Evolutionary conservation across 2,329 filamentous ascomycete genomes (phyloP).

Genomic region (Trichophyton rubrum): DNA sequence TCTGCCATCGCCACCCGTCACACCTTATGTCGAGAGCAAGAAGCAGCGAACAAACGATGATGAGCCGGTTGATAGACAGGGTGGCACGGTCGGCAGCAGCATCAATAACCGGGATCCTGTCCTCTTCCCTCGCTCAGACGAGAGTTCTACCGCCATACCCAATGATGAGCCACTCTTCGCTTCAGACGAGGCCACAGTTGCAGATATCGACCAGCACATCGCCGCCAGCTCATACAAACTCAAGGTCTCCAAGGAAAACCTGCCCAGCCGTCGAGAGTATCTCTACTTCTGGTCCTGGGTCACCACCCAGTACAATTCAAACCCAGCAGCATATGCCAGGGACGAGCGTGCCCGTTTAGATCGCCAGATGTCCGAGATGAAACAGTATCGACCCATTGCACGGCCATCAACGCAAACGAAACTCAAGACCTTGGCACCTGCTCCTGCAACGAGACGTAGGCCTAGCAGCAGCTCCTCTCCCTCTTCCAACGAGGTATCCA

Average conservation of each 20-base stretch:
- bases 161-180: constrained; percentile 32
- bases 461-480: constrained; percentile 4
- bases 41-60: constrained; percentile 24
- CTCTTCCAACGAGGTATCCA: constrained; percentile 21
- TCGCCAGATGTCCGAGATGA: constrained; percentile 30
- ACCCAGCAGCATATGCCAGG: constrained; percentile 33
- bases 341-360: constrained; percentile 32
- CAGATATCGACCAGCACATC: constrained; percentile 32
- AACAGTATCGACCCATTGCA: constrained; percentile 21
- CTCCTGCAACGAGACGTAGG: constrained; percentile 24
- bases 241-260: constrained; percentile 29
- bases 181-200: constrained; percentile 22
- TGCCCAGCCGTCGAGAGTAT: constrained; percentile 35
- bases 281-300: constrained; percentile 32
- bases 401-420: constrained; percentile 19
- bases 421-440: constrained; percentile 32
- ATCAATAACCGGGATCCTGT: constrained; percentile 26
- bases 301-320: constrained; percentile 31
- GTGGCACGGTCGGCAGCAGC: constrained; percentile 23
- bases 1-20: constrained; percentile 35
- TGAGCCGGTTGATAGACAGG: constrained; percentile 9
- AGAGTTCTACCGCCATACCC: constrained; percentile 18
- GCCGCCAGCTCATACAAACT: constrained; percentile 19
- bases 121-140: constrained; percentile 31
- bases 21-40: constrained; percentile 32